A percentile compares a stretch with the other conserved stretches of the same genome.
These are phyloP conservation scores for Inonotus obliquus DNA, from an alignment of 1,284 basidiomycete species.

Conservation along the genomic window DNA sequence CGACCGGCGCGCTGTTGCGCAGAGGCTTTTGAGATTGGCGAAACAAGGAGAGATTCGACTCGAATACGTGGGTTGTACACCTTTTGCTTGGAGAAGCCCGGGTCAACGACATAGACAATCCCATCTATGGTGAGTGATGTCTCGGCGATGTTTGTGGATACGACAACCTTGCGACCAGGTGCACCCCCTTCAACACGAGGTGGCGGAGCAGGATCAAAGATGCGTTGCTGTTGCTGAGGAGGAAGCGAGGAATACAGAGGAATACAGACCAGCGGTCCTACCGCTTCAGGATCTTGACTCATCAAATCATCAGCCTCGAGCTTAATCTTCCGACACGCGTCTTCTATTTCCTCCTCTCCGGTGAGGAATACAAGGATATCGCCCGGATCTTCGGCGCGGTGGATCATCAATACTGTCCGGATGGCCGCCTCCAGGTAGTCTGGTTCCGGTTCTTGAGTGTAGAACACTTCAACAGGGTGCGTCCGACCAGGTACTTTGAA, in stretches of 20 bases:
- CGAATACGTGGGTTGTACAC: slow-evolving; percentile 96
- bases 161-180: slow-evolving; percentile 89
- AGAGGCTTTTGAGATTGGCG: slow-evolving; percentile 94
- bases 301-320: slow-evolving; percentile 80
- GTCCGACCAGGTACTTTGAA: slow-evolving; percentile 97
- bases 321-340: slow-evolving; percentile 92
- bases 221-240: slow-evolving; percentile 89
- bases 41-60: slow-evolving; percentile 91
- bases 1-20: slow-evolving; percentile 96
- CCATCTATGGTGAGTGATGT: slow-evolving; percentile 98
- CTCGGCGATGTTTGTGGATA: slow-evolving; percentile 98
- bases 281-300: slow-evolving; percentile 65
- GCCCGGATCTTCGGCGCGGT: slow-evolving; percentile 91
- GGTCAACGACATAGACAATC: slow-evolving; percentile 98
- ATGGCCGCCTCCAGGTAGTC: slow-evolving; percentile 98
- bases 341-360: slow-evolving; percentile 98
- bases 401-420: slow-evolving; percentile 95
- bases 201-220: slow-evolving; percentile 85
- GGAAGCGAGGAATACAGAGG: slow-evolving; percentile 94
- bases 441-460: slow-evolving; percentile 92
- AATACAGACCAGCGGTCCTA: slow-evolving; percentile 85
- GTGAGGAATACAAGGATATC: slow-evolving; percentile 95
- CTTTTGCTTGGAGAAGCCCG: slow-evolving; percentile 96
- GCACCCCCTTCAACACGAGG: slow-evolving; percentile 63
- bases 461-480: slow-evolving; percentile 95